Percentiles rank a stretch among this genome's conserved stretches.
These are phyloP conservation scores for Claviceps fusiformis DNA, from an alignment of 2,329 filamentous ascomycete species.

Conservation along the genomic window DNA sequence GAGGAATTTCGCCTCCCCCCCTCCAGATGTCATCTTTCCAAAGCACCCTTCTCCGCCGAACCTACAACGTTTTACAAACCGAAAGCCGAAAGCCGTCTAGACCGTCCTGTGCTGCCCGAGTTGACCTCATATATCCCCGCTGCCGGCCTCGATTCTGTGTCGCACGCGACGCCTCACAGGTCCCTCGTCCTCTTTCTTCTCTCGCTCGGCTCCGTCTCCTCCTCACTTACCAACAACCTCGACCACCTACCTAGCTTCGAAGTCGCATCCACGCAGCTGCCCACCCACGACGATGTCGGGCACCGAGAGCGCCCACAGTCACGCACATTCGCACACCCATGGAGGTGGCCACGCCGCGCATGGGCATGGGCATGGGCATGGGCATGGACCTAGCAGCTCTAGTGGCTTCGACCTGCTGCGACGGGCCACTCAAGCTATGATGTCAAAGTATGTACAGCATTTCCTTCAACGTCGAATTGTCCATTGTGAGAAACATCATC, in stretches of 20 bases:
- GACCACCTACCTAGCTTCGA: background rate
- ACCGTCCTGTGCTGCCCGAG: background rate
- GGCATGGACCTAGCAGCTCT: conserved; percentile 14
- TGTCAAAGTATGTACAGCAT: conserved; percentile 41
- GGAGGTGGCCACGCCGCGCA: conserved; percentile 10
- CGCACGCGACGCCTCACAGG: background rate
- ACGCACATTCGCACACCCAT: conserved; percentile 3
- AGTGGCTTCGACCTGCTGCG: conserved; percentile 43
- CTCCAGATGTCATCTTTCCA: background rate
- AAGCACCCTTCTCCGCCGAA: background rate
- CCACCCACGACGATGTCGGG: conserved; percentile 26
- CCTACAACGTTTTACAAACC: background rate
- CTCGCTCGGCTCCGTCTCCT: background rate
- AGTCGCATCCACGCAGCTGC: background rate
- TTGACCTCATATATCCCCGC: background rate
- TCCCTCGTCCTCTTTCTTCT: background rate
- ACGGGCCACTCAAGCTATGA: conserved; percentile 49
- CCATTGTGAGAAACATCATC: background rate
- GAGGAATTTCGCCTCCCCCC: background rate
- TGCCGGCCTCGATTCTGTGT: background rate
- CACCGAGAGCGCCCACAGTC: conserved; percentile 24
- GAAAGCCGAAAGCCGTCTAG: background rate
- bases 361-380: background rate
- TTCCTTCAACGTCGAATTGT: background rate
- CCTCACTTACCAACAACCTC: background rate